A percentile compares a stretch with the other conserved stretches of the same genome.
Evolutionary conservation across 495 filamentous ascomycete species (phyloP).

Genomic region (Penicillium manginii): DNA sequence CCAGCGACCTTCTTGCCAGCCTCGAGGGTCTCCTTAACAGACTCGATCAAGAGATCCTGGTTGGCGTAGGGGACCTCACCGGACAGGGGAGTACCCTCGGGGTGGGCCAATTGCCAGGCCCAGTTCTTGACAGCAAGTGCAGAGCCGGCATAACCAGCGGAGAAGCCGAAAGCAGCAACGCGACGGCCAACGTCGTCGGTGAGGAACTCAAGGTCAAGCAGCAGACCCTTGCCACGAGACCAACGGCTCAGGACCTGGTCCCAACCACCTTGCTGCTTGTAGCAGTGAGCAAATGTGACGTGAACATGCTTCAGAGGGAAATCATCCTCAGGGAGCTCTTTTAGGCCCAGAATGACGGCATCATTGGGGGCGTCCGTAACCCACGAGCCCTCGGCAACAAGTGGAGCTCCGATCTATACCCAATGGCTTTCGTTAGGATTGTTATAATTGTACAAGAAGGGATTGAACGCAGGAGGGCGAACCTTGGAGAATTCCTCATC

Average conservation of each 20-base stretch:
- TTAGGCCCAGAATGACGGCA: conserved; percentile 87
- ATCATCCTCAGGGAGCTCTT: conserved; percentile 89
- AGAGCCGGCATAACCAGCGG: conserved; percentile 79
- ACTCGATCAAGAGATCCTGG: conserved; percentile 69
- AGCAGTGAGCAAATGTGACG: conserved; percentile 83
- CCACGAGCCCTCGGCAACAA: conserved; percentile 88
- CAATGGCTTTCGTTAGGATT: conserved; percentile 15
- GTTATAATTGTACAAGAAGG: neutral
- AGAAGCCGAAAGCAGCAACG: conserved; percentile 78
- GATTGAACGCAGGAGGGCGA: conserved; percentile 11
- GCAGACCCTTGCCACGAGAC: conserved; percentile 76
- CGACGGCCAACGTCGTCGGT: conserved; percentile 75
- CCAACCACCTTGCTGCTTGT: conserved; percentile 90
- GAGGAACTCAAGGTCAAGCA: conserved; percentile 94
- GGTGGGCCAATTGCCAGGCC: conserved; percentile 83
- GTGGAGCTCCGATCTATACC: conserved; percentile 62
- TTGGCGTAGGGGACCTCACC: conserved; percentile 76
- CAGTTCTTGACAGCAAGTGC: conserved; percentile 84
- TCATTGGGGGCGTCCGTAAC: conserved; percentile 68
- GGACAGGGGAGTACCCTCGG: conserved; percentile 63
- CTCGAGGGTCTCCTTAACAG: conserved; percentile 71
- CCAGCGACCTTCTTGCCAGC: conserved; percentile 59
- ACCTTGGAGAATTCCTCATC: conserved; percentile 60
- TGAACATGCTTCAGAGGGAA: conserved; percentile 87
- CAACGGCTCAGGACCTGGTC: conserved; percentile 79